phyloP scores from a whole-genome alignment of 2,329 filamentous ascomycete species.

The Calycina marina region DNA sequence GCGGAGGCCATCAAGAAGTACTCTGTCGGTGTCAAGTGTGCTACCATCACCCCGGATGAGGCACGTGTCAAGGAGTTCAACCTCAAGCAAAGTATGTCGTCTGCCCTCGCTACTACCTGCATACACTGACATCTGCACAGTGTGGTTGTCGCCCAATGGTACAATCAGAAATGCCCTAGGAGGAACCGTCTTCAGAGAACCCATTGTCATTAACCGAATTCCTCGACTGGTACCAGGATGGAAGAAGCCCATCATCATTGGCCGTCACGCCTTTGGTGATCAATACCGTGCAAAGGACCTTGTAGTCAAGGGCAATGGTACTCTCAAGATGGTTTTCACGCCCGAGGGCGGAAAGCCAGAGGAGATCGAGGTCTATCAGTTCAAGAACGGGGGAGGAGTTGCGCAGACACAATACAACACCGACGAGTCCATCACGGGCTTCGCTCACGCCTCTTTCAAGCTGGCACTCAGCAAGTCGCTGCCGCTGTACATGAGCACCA shows the following conservation, averaged over 20 bases:
- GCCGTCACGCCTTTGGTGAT: conserved; percentile 94
- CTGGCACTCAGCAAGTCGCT: conserved; percentile 74
- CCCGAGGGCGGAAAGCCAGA: conserved; percentile 70
- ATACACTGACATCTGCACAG: conserved; percentile 28
- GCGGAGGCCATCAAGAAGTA: conserved; percentile 99
- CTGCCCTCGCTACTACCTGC: not conserved
- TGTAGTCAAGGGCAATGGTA: conserved; percentile 70
- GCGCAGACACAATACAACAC: conserved; percentile 98
- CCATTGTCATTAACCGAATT: conserved; percentile 88
- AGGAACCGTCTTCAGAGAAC: conserved; percentile 97
- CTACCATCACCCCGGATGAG: conserved; percentile 97
- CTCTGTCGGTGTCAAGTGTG: conserved; percentile 96
- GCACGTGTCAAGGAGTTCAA: conserved; percentile 94
- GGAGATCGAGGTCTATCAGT: conserved; percentile 81
- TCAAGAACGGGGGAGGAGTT: conserved; percentile 73
- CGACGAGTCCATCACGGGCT: conserved; percentile 83
- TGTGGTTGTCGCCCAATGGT: conserved; percentile 98
- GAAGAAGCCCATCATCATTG: conserved; percentile 99
- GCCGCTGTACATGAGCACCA: conserved; percentile 99
- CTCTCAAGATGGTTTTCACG: conserved; percentile 88
- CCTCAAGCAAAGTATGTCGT: conserved; percentile 80
- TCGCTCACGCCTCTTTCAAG: conserved; percentile 95
- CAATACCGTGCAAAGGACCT: conserved; percentile 95
- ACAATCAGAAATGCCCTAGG: conserved; percentile 65
- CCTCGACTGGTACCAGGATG: conserved; percentile 90